These are phyloP conservation scores for Saccharum hybrid DNA, from an alignment of 202 grass and related monocot species.

Conservation along the genomic window DNA sequence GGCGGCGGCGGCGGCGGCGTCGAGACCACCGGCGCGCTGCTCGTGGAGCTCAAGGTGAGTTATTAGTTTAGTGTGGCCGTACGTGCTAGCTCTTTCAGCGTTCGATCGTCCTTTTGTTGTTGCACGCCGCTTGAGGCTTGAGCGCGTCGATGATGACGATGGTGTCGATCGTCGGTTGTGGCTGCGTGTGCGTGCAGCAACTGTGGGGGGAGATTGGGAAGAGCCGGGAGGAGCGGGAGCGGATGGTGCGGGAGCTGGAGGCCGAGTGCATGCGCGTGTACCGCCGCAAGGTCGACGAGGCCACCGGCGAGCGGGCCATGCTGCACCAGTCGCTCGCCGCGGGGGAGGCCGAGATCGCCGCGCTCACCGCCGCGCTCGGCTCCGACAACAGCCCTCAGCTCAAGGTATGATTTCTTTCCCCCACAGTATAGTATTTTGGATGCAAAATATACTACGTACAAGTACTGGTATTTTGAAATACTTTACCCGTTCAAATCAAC, in stretches of 20 bases:
- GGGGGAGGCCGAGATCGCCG: slow-evolving; percentile 82
- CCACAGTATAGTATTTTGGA: no score
- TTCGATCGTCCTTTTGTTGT: no score
- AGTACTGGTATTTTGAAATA: no score
- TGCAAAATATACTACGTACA: no score
- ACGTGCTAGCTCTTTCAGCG: no score
- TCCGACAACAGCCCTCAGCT: slow-evolving; percentile 59
- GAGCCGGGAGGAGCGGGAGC: slow-evolving; percentile 75
- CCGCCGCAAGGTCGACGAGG: slow-evolving; percentile 75
- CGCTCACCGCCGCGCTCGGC: slow-evolving; percentile 65
- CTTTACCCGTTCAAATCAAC: no score
- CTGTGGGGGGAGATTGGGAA: slow-evolving; percentile 93
- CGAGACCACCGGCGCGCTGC: slow-evolving; percentile 23
- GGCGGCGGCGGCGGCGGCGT: background rate
- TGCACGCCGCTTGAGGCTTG: no score
- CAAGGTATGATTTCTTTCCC: slow-evolving; percentile 48
- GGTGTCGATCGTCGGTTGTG: no score
- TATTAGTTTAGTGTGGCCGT: background rate
- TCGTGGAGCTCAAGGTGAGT: slow-evolving; percentile 58
- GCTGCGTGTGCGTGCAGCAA: slow-evolving; percentile 50
- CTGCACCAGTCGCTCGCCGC: slow-evolving; percentile 83
- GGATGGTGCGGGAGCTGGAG: slow-evolving; percentile 79
- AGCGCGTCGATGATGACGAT: no score
- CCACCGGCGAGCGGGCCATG: slow-evolving; percentile 62
- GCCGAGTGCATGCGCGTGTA: slow-evolving; percentile 91